Conservation (phyloP, 106 monocot species). For the Dioscorea dumetorum region DNA sequence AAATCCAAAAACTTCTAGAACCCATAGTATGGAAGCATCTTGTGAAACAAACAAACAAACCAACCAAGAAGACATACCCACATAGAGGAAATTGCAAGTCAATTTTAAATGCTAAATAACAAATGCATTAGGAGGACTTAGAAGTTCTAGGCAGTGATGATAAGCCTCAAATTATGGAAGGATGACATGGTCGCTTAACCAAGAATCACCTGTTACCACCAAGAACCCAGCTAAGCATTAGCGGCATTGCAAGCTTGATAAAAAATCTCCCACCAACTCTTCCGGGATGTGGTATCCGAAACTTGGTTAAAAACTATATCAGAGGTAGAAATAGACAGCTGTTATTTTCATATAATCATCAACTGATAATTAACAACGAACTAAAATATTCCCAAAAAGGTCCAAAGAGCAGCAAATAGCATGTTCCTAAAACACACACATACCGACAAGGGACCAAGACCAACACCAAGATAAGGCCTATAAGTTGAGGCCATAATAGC, state of each 20-base stretch:
- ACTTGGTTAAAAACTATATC: conserved; percentile 75
- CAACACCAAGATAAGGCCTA: conserved; percentile 92
- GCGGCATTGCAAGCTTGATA: conserved; percentile 80
- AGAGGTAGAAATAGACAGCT: background rate
- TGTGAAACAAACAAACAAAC: no score
- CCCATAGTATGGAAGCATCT: no score
- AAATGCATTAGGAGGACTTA: no score
- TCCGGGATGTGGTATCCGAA: conserved; percentile 96
- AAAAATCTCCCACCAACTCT: conserved; percentile 94
- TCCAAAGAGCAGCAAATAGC: no score
- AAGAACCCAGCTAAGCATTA: conserved; percentile 94
- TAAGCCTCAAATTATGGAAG: background rate
- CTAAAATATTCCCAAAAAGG: no score
- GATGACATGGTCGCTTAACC: background rate
- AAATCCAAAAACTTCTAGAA: no score
- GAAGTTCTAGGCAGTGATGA: no score
- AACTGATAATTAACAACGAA: no score
- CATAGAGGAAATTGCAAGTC: no score
- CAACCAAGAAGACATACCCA: no score
- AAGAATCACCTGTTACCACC: conserved; percentile 81
- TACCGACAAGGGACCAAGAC: conserved; percentile 95
- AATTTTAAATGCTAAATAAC: no score
- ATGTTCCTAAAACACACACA: background rate
- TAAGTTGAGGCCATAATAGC: conserved; percentile 98
- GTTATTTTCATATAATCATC: no score